phyloP scores from a whole-genome alignment of 495 filamentous ascomycete species.

The Hypoxylon trugodes region DNA sequence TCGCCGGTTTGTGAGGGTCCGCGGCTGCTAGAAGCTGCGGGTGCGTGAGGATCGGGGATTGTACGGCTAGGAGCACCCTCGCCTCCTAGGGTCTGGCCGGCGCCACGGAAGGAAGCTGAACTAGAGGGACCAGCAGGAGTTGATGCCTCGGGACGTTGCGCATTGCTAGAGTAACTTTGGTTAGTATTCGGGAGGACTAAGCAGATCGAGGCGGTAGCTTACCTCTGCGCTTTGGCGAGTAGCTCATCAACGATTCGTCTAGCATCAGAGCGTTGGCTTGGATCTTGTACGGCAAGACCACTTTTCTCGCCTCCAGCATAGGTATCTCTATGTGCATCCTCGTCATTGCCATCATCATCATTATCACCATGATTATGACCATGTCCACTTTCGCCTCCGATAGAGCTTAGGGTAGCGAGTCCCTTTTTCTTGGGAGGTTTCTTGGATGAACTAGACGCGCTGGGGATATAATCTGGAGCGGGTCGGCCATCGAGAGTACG shows the following conservation, averaged over 20 bases:
- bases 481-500: constrained; percentile 64
- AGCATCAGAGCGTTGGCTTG: constrained; percentile 64
- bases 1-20: constrained; percentile 50
- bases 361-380: constrained; percentile 58
- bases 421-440: constrained; percentile 58
- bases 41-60: constrained; percentile 70
- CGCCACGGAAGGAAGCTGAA: constrained; percentile 74
- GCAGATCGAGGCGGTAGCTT: constrained; percentile 39
- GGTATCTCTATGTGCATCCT: constrained; percentile 76
- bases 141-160: constrained; percentile 63
- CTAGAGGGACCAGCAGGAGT: constrained; percentile 56
- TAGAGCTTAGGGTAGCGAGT: constrained; percentile 64
- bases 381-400: constrained; percentile 55
- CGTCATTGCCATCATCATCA: constrained; percentile 66
- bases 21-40: constrained; percentile 34
- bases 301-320: constrained; percentile 98
- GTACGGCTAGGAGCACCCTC: constrained; percentile 81
- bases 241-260: constrained; percentile 79
- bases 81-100: constrained; percentile 87
- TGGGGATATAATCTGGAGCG: constrained; percentile 54
- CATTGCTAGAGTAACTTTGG: constrained; percentile 55
- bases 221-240: constrained; percentile 83
- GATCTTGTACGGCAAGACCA: constrained; percentile 93
- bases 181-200: constrained; percentile 18
- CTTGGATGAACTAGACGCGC: constrained; percentile 50